Evolutionary conservation across 495 filamentous ascomycete genomes (phyloP), one percentile per base, ranked within the genome.

Genomic region (Penicillium atrosanguineum): DNA sequence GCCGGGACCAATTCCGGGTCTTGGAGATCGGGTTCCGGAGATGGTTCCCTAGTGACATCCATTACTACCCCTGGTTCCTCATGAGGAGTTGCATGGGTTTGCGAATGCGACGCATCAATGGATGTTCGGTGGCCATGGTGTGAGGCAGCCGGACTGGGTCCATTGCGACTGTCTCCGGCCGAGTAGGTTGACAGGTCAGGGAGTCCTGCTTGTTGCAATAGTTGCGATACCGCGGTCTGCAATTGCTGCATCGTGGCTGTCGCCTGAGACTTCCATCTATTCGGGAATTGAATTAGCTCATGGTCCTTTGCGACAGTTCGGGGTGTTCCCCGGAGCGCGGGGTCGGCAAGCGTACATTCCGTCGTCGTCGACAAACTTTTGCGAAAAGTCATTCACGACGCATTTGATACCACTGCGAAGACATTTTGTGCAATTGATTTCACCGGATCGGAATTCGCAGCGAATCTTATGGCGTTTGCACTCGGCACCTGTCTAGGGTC

Each of bases 401-500:
- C 74, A 77, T 57, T 76, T 77, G 23, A 77, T 74, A 15, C 74
- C 73, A 40, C 73, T 76, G 42, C 74, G 74, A 16, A 68, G 53
- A 55, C 74, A 77, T 63, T 77, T 77, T 6, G 67, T 73, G 50
- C 74, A 77, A 47, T 64, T 76, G 12, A 64, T 47, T 44, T 76
- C 74, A 3, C 74, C 74, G 3, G 68, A 25, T 44, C 68, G 68
- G 52, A 77, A 73, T 50, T 77, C 74, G 51, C 74, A 77, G 43
- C 72, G 72, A 47, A 77, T 77, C 48, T 77, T 77, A 55, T 77
- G 74, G 34, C 74, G 68, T 51, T 77, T 77, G 44, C 74, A 77
- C 50, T 77, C 74, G 9, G 74, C 74, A 51, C 74, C 74, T 77
- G 49, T 15, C 4, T 19, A 16, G 46, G 39, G 48, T 47, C 34